phyloP scores from a whole-genome alignment of 495 filamentous ascomycete species.

The Xylaria grammica region DNA sequence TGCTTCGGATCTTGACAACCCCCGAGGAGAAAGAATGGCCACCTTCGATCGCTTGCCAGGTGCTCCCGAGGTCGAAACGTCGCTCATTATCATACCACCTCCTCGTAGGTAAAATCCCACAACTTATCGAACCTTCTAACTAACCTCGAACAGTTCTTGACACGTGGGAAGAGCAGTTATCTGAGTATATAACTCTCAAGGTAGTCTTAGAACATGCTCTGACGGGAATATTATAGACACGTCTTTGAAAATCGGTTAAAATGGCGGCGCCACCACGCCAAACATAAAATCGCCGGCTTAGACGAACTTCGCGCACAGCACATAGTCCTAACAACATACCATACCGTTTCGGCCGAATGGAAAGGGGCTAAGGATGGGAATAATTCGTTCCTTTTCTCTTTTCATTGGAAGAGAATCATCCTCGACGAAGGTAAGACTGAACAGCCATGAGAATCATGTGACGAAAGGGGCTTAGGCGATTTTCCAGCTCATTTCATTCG shows the following conservation, averaged over 20 bases:
- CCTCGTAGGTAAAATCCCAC: background rate
- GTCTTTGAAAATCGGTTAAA: background rate
- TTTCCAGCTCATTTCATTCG: constrained; percentile 10
- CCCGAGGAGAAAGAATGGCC: no score
- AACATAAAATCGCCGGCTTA: background rate
- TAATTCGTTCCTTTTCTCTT: background rate
- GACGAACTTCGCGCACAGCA: background rate
- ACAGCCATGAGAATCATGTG: no score
- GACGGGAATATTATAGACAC: no score
- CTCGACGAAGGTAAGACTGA: background rate
- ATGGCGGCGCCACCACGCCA: background rate
- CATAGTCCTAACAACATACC: background rate
- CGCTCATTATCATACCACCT: background rate
- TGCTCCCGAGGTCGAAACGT: background rate
- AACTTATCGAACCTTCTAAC: background rate
- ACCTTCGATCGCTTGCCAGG: no score
- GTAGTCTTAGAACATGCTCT: no score
- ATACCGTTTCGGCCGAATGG: background rate
- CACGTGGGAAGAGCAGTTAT: background rate
- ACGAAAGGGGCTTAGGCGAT: no score
- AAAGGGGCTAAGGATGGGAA: background rate
- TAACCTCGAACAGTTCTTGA: background rate
- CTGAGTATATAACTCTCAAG: background rate
- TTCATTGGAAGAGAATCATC: background rate
- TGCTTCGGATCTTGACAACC: background rate